Conservation (phyloP, 148 eudicot genomes). For the Polygonum aviculare region DNA sequence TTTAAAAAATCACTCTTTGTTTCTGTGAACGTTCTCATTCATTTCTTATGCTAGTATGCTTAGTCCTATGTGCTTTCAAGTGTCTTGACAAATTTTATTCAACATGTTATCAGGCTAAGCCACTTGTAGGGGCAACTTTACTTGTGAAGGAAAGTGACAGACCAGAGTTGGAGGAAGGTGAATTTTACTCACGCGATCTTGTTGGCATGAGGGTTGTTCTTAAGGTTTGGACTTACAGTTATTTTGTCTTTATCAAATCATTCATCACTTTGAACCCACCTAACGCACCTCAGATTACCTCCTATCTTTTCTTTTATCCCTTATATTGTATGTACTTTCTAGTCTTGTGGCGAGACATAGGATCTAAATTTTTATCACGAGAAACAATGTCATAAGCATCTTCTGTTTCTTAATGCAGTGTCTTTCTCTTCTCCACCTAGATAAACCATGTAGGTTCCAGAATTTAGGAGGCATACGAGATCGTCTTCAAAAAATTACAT, state of each 20-base stretch:
- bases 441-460: not conserved
- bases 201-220: slow-evolving; percentile 80
- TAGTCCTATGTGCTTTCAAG: not conserved
- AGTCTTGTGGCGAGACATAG: not conserved
- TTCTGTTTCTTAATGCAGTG: not conserved
- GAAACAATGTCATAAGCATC: not conserved
- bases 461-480: not conserved
- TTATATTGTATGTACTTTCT: too few species aligned
- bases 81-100: not conserved
- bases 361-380: not conserved
- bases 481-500: not conserved
- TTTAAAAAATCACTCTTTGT: not conserved
- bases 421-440: not conserved
- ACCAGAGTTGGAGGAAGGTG: slow-evolving; percentile 86
- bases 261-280: not conserved
- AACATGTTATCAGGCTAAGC: slow-evolving; percentile 51
- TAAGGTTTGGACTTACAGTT: slow-evolving; percentile 43
- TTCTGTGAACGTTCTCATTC: not conserved
- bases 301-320: not conserved
- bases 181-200: slow-evolving; percentile 82
- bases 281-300: not conserved
- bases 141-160: slow-evolving; percentile 62
- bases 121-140: slow-evolving; percentile 73
- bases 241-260: not conserved
- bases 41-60: not conserved